These are phyloP conservation scores for Globisporangium camurandrum DNA, from an alignment of 352 stramenopile species.

Conservation along the genomic window DNA sequence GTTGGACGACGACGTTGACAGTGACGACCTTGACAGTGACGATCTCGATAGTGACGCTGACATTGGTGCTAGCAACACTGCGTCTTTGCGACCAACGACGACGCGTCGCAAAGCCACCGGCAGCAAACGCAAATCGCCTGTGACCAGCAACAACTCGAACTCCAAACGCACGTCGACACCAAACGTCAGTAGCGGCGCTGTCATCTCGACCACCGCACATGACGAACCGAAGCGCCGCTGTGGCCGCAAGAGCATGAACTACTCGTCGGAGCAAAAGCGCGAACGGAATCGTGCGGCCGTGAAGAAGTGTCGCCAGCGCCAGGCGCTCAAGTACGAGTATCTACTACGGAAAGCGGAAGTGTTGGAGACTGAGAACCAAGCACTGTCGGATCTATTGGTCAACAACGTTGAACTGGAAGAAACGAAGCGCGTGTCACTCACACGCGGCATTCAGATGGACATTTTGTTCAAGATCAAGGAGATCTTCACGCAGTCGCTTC, in stretches of 20 bases:
- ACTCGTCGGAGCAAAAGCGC: conserved; percentile 75
- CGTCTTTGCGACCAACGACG: not conserved
- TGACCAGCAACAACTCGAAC: not conserved
- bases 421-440: conserved; percentile 51
- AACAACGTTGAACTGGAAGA: conserved; percentile 58
- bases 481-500: conserved; percentile 80
- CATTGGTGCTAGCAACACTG: not conserved
- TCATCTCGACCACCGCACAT: not conserved
- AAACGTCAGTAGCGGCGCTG: not conserved
- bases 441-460: conserved; percentile 80
- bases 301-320: conserved; percentile 77
- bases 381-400: conserved; percentile 66
- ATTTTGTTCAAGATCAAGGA: conserved; percentile 85
- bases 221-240: conserved; percentile 53
- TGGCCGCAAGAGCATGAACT: conserved; percentile 84
- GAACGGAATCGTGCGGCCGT: conserved; percentile 79
- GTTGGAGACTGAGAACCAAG: conserved; percentile 56
- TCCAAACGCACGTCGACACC: not conserved
- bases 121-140: conserved; percentile 5
- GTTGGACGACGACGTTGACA: too few species aligned
- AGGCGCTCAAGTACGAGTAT: conserved; percentile 78
- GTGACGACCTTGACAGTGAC: not conserved
- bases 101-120: conserved; percentile 2
- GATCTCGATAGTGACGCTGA: not conserved
- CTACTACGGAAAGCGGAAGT: conserved; percentile 65